Evolutionary conservation across 306 rosid species (phyloP), one percentile per base, ranked within the genome.

Genomic region (Casuarina glauca): DNA sequence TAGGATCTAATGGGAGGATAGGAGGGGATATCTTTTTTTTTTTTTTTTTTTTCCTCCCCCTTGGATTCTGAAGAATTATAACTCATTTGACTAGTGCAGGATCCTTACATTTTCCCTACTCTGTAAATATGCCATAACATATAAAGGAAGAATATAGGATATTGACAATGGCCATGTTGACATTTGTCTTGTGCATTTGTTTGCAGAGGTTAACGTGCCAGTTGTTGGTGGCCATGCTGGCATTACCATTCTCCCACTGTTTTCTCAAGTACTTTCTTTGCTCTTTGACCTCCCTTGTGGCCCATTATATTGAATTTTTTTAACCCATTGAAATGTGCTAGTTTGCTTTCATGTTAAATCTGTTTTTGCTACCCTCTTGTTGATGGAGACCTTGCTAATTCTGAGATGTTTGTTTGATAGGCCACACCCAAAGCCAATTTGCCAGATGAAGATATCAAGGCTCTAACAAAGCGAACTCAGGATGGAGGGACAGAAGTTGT

Each of bases 401-500:
- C 43, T 66, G 48, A 32, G 55, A 36, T 51, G n/a, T 70, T 81
- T 69, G 42, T 57, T 75, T 52, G 80, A 46, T 86, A 95, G 99
- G 97, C 97, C 57, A 87, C 93, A 20, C 97, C 97, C 3, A 70
- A 80, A 76, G 97, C 91, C 82, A 95, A 93, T 90, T 84, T 95
- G 69, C 79, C 82, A 42, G 88, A 88, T 80, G 97, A 90, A 36
- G 81, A 57, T 7, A 86, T 95, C 74, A 64, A 19, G 70, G 97
- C 93, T 85, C 93, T 95, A 61, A 95, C 99, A 63, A 88, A 91
- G 89, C 85, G 99, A 76, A 93, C 99, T 13, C 99, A 95, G 78
- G 99, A 95, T 43, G 99, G 99, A 81, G 99, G 99, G 62, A 95
- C 99, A 0, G 99, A 95, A 85, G 99, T 95, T 75, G 99, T 95